Evolutionary conservation across 2,329 filamentous ascomycete genomes (phyloP), one percentile per base, ranked within the genome.

Genomic region (Scorias spongiosa): DNA sequence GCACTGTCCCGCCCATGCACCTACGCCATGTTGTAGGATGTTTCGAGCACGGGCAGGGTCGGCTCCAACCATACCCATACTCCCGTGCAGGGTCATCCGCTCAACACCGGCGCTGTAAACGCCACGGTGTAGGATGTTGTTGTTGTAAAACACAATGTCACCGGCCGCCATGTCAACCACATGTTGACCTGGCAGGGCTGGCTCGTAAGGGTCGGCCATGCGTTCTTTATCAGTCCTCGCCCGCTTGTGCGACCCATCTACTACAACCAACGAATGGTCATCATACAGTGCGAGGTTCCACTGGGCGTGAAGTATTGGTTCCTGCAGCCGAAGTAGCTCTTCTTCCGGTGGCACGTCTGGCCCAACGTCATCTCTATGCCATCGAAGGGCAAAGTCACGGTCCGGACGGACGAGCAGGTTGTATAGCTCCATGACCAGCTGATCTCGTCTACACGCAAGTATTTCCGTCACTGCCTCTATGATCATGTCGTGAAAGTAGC

Each of bases 91-190:
- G 47, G 81, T 85, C 69, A 81, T 72, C 18, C 82, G 66, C 63
- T 84, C 78, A 51, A 66, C 72, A 1, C 34, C 54, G 10, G 64
- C 62, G 50, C 71, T 66, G 59, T 86, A 87, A 26, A 75, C 75
- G 1, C 81, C 82, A 3, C 81, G 67, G 56, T 86, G 82, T 49
- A 93, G 60, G 50, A 93, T 93, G 60, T 93, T 93, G 57, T 88
- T 93, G 61, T 93, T 79, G 58, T 93, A 93, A 55, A 93, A 93
- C 37, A 83, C 83, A 12, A 82, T 76, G 62, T 93, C 86, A 0
- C 86, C 86, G 0, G 84, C 72, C 49, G 74, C 66, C 48, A 93
- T 66, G 57, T 67, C 57, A 12, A 93, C 84, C 2, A 74, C 63
- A 11, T 80, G 56, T 66, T 87, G 79, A 0, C 67, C 75, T 0